Percentiles rank a stretch among this genome's conserved stretches.
Evolutionary conservation across 495 filamentous ascomycete species (phyloP).

Genomic region (Neurospora africana): DNA sequence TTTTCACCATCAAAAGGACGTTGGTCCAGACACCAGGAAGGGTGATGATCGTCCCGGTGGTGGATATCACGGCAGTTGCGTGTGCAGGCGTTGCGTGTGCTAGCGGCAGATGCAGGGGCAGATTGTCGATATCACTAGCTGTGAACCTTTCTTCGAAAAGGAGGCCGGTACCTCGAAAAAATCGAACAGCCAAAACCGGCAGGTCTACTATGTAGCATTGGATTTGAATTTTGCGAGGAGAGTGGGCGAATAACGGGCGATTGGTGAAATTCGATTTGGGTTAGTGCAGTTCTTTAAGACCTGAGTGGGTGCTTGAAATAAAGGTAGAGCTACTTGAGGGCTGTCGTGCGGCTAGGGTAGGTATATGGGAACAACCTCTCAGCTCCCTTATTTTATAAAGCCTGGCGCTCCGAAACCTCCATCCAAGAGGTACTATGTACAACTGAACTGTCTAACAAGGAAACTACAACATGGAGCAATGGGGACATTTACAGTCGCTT

Average conservation of each 20-base stretch:
- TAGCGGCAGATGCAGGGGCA: background rate
- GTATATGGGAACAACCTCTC: background rate
- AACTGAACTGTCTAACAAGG: background rate
- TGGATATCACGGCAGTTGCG: background rate
- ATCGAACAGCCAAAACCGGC: background rate
- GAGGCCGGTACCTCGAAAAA: background rate
- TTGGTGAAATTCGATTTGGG: background rate
- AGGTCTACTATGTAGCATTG: background rate
- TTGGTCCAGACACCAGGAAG: background rate
- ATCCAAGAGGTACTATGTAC: background rate
- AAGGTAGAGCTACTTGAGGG: background rate
- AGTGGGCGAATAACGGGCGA: background rate
- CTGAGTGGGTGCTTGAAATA: background rate
- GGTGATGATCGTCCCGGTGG: background rate
- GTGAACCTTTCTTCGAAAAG: background rate
- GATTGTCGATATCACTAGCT: background rate
- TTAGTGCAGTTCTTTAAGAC: background rate
- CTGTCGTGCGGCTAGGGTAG: background rate
- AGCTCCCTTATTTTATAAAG: background rate
- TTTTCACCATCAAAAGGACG: background rate
- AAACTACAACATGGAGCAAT: background rate
- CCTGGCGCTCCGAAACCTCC: background rate
- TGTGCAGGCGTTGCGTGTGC: background rate
- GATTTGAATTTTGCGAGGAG: background rate
- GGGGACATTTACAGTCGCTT: background rate